A percentile compares a stretch with the other conserved stretches of the same genome.
Evolutionary conservation across 2,329 filamentous ascomycete species (phyloP).

Genomic region (Phoma herbarum): DNA sequence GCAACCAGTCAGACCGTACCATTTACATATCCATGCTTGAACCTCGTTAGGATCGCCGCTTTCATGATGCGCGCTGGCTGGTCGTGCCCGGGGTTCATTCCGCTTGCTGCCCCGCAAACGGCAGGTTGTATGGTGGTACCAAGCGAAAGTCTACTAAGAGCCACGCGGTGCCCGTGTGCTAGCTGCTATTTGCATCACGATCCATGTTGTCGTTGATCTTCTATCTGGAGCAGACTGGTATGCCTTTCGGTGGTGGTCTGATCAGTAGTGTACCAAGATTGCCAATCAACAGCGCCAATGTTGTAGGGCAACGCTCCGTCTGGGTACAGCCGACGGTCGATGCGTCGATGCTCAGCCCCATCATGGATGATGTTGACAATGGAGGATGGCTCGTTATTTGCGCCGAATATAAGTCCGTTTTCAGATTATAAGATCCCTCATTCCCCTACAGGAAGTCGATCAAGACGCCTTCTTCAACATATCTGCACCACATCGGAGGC

Average conservation of each 20-base stretch:
- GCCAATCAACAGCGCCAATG: slow-evolving; percentile 2
- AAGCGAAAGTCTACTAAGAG: not conserved
- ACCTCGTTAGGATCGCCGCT: not conserved
- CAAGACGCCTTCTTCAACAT: not conserved
- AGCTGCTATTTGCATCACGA: not conserved
- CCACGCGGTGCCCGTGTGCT: not conserved
- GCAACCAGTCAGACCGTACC: not conserved
- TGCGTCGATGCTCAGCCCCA: slow-evolving; percentile 14
- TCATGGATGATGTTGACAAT: slow-evolving; percentile 9
- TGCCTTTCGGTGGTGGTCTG: slow-evolving; percentile 2
- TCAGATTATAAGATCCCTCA: slow-evolving; percentile 4
- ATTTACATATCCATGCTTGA: not conserved
- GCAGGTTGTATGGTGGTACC: not conserved
- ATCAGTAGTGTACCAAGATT: slow-evolving; percentile 9
- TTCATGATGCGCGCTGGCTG: not conserved
- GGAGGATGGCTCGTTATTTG: not conserved
- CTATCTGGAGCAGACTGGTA: slow-evolving; percentile 6
- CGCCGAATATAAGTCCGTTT: slow-evolving; percentile 15
- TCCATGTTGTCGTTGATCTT: not conserved
- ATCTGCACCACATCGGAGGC: not conserved
- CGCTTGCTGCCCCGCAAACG: slow-evolving; percentile 6
- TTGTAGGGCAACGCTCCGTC: slow-evolving; percentile 9
- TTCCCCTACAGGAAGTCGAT: not conserved
- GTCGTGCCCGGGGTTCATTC: not conserved
- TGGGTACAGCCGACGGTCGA: slow-evolving; percentile 10